Base-by-base conservation (phyloP, 2,329 filamentous ascomycete species). In the Epichloe amarillans region DNA sequence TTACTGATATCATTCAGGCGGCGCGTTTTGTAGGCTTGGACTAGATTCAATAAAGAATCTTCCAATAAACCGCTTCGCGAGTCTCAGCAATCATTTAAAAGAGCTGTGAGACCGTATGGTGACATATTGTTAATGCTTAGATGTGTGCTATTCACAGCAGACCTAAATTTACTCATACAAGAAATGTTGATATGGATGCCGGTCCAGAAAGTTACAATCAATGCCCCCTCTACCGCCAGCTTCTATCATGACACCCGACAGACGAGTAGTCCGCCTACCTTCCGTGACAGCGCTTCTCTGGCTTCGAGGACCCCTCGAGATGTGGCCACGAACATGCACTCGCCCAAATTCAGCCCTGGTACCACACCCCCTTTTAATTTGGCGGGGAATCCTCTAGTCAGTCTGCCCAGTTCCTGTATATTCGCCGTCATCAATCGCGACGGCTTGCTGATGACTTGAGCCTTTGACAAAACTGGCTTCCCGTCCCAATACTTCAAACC, bases 401-500 rank as follows among this genome's bases (percentile, higher is more conserved):
- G 72, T 52, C 72, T 69, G 42, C 76, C 74, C 54, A 96, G 67
- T 45, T 82, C 77, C 15, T 69, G 55, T 23, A 83, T 73, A 47
- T 80, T 74, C 54, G 88, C 73, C 58, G 76, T 84, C 64, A 94
- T 77, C 58, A 80, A 69, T 56, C 88, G 76, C 60, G 79, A 90
- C 10, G 88, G 85, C 67, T 83, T 91, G 61, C 79, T 84, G 53
- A 95, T 72, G 62, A 84, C 66, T 46, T 68, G 66, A 61, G 91
- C 75, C 56, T 79, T 75, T 55, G 73, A 74, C 57, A 96, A 69
- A 21, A 95, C 88, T 5, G 90, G 88, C 66, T 83, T 75, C 62
- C 85, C 85, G 58, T 89, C 82, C 79, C 80, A 87, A 76, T 95
- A 95, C 72, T 95, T 95, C 61, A 95, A 72, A 1, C 88, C 88